These are phyloP conservation scores for Tetrahymena borealis DNA, from an alignment of 73 alveolate genomes.

Conservation along the genomic window DNA sequence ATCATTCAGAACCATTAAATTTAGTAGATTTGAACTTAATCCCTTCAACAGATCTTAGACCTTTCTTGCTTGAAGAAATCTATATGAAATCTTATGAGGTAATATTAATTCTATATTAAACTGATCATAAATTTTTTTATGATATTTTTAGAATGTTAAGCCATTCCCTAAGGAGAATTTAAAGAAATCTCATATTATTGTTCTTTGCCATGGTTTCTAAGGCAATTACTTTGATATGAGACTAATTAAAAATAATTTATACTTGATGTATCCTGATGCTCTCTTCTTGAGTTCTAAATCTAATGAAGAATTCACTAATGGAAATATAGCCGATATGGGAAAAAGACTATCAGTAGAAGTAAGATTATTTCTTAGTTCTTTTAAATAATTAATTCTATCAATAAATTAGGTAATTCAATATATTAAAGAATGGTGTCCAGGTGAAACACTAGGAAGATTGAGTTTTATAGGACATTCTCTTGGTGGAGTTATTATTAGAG, in stretches of 20 bases:
- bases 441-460: slow-evolving; percentile 67
- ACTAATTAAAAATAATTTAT: slow-evolving; percentile 89
- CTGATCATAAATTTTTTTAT: background rate
- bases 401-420: slow-evolving; percentile 70
- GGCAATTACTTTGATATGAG: slow-evolving; percentile 98
- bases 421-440: slow-evolving; percentile 84
- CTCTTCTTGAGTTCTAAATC: slow-evolving; percentile 82
- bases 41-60: background rate
- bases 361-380: slow-evolving; percentile 58
- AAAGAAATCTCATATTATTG: slow-evolving; percentile 78
- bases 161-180: background rate
- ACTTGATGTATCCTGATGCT: slow-evolving; percentile 92
- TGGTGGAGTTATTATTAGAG: slow-evolving; percentile 93
- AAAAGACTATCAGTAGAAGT: slow-evolving; percentile 93
- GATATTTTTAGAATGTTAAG: background rate
- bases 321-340: slow-evolving; percentile 97
- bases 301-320: slow-evolving; percentile 95
- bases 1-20: background rate
- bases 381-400: slow-evolving; percentile 59
- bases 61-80: background rate
- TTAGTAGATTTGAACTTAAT: background rate
- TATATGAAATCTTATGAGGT: background rate
- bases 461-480: slow-evolving; percentile 93
- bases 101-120: background rate
- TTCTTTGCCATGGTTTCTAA: slow-evolving; percentile 98